Base-by-base conservation (phyloP, 2,329 filamentous ascomycete species). In the Claviceps arundinis region DNA sequence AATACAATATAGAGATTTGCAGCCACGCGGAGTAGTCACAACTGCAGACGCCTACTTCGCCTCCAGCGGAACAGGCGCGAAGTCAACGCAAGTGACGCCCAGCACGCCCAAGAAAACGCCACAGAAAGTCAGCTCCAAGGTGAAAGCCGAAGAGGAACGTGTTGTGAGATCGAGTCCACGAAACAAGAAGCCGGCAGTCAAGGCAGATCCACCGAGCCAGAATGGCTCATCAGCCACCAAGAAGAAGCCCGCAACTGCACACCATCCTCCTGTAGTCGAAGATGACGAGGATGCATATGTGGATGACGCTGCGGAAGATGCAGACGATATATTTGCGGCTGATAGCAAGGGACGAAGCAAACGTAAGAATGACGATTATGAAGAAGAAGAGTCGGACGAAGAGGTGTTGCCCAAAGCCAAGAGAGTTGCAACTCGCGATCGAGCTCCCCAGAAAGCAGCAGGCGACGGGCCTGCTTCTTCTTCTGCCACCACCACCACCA, bases 321-420 rank as follows among this genome's bases (percentile, higher is more conserved):
- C 79, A 3, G 85, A 80, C n/a, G 90, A 95, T 59, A 89, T 95
- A 19, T 90, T 90, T 66, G 85, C 84, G 14, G 83, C 85, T 4
- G 82, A 87, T 57, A 77, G 76, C 37, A 85, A 82, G 62, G 77
- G 77, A 47, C 72, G 78, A 45, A 80, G 77, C 52, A 87, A 82
- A 63, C 75, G 78, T 48, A 85, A 81, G 60, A 82, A 82, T 42
- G 87, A 93, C 61, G 84, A 88, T 50, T 88, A 90, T 52, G 76
- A 79, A 54, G 85, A 85, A 55, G 85, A 85, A 54, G 80, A 81
- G 19, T 85, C 83, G 47, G 88, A 93, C 51, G 84, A 89, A 37
- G 82, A 88, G 47, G 62, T 79, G 26, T 65, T 77, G 9, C 76
- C 83, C 0, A 76, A 80, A 59, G 76, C 82, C 1, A 85, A 79